Conservation (phyloP, 2,329 filamentous ascomycete genomes). For the Fusarium pseudocircinatum region DNA sequence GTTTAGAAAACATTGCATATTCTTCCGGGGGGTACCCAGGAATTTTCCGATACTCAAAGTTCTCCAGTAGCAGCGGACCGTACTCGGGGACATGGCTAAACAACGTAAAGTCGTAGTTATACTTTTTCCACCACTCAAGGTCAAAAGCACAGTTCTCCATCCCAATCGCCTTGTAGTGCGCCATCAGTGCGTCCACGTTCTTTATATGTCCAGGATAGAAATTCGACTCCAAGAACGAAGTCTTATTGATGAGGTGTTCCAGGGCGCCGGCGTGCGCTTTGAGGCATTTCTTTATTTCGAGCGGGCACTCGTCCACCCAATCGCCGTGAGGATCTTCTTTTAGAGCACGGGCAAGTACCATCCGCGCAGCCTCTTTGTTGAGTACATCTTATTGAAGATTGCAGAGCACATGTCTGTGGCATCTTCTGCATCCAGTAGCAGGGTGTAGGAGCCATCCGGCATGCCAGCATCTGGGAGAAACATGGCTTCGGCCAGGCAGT, state of each 20-base stretch:
- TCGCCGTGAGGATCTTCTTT: background rate
- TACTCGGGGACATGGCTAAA: background rate
- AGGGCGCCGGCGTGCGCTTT: background rate
- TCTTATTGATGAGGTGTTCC: background rate
- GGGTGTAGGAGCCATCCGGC: background rate
- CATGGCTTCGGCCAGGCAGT: background rate
- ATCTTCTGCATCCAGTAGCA: background rate
- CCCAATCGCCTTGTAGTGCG: background rate
- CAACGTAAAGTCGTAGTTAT: background rate
- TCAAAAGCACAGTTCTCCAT: no score
- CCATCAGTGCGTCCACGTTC: background rate
- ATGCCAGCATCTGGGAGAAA: background rate
- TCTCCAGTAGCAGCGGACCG: no score
- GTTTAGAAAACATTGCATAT: no score
- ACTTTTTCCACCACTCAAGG: no score
- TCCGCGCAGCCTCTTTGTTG: rapidly evolving
- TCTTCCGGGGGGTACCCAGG: no score
- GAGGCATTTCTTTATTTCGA: rapidly evolving
- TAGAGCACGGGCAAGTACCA: background rate
- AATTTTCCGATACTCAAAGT: no score
- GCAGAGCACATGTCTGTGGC: background rate
- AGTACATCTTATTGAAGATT: background rate
- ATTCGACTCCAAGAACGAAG: background rate
- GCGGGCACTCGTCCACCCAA: rapidly evolving
- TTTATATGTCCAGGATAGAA: background rate